Conservation (phyloP, 1,284 basidiomycete species). For the Apiotrichum brassicae region DNA sequence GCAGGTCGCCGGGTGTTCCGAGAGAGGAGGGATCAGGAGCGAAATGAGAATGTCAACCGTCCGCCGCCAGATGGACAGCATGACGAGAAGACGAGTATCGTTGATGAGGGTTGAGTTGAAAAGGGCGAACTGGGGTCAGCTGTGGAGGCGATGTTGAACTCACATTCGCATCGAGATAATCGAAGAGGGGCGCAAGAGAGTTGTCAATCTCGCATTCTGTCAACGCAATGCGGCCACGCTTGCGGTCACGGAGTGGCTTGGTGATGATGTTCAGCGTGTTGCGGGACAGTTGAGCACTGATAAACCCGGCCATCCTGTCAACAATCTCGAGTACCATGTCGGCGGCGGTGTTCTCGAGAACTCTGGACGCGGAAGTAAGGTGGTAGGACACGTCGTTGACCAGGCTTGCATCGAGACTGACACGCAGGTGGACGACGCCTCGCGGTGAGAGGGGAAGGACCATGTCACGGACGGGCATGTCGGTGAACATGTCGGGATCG, state of each 20-base stretch:
- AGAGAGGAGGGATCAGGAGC: constrained; percentile 42
- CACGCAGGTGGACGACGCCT: constrained; percentile 38
- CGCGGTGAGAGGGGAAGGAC: constrained; percentile 38
- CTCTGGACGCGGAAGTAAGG: constrained; percentile 27
- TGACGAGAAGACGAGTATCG: constrained; percentile 23
- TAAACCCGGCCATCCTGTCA: constrained; percentile 39
- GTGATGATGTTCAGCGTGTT: constrained; percentile 21
- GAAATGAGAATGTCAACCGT: constrained; percentile 40
- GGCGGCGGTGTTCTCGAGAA: constrained; percentile 28
- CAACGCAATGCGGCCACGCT: constrained; percentile 28
- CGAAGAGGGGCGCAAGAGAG: constrained; percentile 36
- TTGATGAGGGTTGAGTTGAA: constrained; percentile 38
- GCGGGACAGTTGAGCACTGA: constrained; percentile 27
- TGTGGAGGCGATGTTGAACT: constrained; percentile 13
- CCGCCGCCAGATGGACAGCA: constrained; percentile 37
- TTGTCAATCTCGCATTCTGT: constrained; percentile 36
- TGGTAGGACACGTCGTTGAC: constrained; percentile 42
- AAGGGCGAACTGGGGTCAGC: constrained; percentile 33
- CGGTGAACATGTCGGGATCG: constrained; percentile 32
- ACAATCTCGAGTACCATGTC: constrained; percentile 42
- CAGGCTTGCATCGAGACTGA: constrained; percentile 38
- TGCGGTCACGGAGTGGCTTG: constrained; percentile 36
- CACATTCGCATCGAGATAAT: constrained; percentile 43
- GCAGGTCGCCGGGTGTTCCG: constrained; percentile 27
- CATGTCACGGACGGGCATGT: constrained; percentile 29